Conservation (phyloP, 2,329 filamentous ascomycete genomes). For the Colletotrichum destructivum region DNA sequence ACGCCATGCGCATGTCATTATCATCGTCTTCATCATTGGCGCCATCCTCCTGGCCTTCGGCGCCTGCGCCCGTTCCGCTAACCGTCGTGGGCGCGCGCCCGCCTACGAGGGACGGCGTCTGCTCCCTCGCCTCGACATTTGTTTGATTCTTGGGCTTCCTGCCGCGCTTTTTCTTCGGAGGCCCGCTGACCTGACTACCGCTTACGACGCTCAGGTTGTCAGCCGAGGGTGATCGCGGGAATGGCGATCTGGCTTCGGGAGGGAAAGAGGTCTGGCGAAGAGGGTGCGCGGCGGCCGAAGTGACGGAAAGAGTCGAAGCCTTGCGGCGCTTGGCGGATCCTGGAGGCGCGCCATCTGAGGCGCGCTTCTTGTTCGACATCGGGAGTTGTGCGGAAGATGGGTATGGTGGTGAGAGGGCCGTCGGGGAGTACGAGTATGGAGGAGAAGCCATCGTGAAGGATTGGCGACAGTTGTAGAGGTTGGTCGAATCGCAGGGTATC, state of each 20-base stretch:
- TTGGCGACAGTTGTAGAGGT: not conserved
- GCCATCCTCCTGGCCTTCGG: constrained; percentile 63
- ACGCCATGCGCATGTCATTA: constrained; percentile 62
- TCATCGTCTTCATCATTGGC: constrained; percentile 73
- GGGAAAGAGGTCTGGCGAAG: constrained; percentile 88
- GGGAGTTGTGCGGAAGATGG: constrained; percentile 66
- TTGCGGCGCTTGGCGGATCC: constrained; percentile 78
- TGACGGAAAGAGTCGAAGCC: constrained; percentile 73
- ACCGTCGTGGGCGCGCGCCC: constrained; percentile 62
- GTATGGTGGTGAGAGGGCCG: constrained; percentile 70
- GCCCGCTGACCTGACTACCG: constrained; percentile 70
- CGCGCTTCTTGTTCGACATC: constrained; percentile 72
- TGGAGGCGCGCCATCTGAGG: constrained; percentile 67
- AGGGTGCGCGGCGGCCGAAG: constrained; percentile 71
- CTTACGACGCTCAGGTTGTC: constrained; percentile 74
- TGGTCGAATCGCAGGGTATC: not conserved
- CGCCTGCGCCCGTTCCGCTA: constrained; percentile 57
- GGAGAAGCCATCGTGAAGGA: constrained; percentile 68
- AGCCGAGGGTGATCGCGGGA: constrained; percentile 76
- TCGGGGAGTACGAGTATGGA: constrained; percentile 64
- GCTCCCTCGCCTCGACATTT: constrained; percentile 62
- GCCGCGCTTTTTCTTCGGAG: constrained; percentile 72
- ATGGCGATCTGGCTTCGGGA: constrained; percentile 71
- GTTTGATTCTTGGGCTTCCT: constrained; percentile 71
- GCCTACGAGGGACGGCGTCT: constrained; percentile 58